Evolutionary conservation across 2,329 filamentous ascomycete species (phyloP).

Genomic region (Claviceps pazoutovae): DNA sequence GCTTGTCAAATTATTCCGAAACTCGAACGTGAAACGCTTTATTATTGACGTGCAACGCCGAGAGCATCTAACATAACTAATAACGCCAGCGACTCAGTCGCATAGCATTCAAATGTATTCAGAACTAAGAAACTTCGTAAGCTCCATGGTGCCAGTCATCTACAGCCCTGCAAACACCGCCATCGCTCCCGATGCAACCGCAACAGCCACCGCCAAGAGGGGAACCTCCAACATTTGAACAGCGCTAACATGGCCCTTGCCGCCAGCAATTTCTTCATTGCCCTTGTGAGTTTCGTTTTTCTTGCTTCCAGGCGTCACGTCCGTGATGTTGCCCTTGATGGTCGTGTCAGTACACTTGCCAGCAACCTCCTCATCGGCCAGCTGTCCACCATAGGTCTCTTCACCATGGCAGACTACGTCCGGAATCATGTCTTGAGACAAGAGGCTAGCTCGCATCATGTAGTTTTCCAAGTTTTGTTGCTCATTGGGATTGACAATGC

Average conservation of each 20-base stretch:
- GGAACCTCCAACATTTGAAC: neutral
- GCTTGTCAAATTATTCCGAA: too few relatives aligned
- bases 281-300: neutral
- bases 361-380: conserved; percentile 9
- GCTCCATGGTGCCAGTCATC: neutral
- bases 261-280: neutral
- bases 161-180: neutral
- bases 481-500: conserved; percentile 21
- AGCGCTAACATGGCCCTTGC: neutral
- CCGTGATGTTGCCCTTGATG: neutral
- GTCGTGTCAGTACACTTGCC: neutral
- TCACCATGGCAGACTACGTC: conserved; percentile 15
- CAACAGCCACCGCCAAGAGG: neutral
- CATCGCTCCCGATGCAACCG: neutral
- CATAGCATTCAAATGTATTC: neutral
- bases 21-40: too few relatives aligned
- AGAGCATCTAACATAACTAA: too few relatives aligned
- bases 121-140: neutral
- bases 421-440: conserved; percentile 16
- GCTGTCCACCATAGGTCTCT: conserved; percentile 17
- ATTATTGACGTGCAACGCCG: too few relatives aligned
- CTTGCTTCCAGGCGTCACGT: neutral
- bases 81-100: too few relatives aligned
- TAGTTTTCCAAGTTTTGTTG: conserved; percentile 19
- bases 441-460: conserved; percentile 14